phyloP scores from a whole-genome alignment of 306 rosid genomes.

The Adenanthera pavonina region DNA sequence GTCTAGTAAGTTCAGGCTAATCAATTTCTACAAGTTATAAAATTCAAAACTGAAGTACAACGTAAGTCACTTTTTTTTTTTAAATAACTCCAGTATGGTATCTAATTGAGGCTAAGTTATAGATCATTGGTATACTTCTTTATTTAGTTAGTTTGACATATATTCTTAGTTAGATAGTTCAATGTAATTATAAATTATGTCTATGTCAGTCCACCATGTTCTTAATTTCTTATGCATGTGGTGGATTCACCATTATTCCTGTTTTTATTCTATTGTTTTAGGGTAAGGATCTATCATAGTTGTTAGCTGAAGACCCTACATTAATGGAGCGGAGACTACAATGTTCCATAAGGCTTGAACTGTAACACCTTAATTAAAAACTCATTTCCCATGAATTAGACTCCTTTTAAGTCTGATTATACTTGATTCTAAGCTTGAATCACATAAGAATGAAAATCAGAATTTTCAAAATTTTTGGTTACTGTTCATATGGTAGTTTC shows the following conservation, averaged over 20 bases:
- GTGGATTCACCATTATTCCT: background rate
- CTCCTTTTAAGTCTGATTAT: too few species aligned
- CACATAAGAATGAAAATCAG: too few species aligned
- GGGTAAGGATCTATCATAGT: conserved; percentile 71
- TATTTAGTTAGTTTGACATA: background rate
- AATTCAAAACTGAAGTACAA: background rate
- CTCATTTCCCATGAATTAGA: too few species aligned
- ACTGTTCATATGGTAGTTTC: too few species aligned
- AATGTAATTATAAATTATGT: background rate
- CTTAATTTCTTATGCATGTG: background rate
- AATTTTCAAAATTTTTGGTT: too few species aligned
- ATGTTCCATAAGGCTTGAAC: conserved; percentile 84
- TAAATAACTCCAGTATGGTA: background rate
- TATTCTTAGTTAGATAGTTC: background rate
- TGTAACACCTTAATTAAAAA: too few species aligned
- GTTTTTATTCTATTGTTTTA: conserved; percentile 22
- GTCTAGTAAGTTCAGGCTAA: background rate
- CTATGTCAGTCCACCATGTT: background rate
- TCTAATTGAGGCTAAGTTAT: background rate
- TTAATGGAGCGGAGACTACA: conserved; percentile 94
- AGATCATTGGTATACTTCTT: background rate
- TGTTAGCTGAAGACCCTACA: conserved; percentile 93
- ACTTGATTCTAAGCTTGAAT: too few species aligned
- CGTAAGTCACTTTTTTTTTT: background rate
- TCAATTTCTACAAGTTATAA: background rate